Evolutionary conservation across 192 early-diverging fungal genomes (phyloP).

Genomic region (Podochytrium sp.): DNA sequence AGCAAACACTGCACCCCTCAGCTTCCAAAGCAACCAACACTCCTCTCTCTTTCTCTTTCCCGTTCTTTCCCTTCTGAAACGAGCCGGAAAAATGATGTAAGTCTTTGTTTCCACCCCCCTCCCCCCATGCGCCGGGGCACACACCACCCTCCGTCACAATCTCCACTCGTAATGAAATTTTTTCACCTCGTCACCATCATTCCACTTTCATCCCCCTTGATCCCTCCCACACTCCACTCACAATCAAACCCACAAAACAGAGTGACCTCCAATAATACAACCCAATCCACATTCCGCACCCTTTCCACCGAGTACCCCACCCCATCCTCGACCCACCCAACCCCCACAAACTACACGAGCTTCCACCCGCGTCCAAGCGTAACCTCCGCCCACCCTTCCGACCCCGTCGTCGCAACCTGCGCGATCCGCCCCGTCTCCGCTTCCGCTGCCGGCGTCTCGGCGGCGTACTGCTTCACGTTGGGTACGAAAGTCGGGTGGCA

Average conservation of each 20-base stretch:
- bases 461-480: conserved; percentile 38
- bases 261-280: conserved; percentile 30
- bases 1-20: background rate
- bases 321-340: background rate
- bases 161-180: background rate
- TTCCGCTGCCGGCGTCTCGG: conserved; percentile 17
- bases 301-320: background rate
- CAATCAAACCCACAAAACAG: conserved; percentile 4
- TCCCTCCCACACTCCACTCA: background rate
- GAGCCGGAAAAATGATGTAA: conserved; percentile 31
- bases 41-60: background rate
- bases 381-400: background rate
- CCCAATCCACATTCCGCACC: background rate
- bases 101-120: conserved; percentile 1
- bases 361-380: too few relatives aligned
- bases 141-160: too few relatives aligned
- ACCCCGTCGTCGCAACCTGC: conserved; percentile 30
- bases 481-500: conserved; percentile 39
- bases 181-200: too few relatives aligned
- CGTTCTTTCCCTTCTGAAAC: background rate
- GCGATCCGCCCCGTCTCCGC: background rate
- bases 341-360: background rate
- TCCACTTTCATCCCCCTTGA: background rate
- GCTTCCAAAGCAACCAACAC: background rate
- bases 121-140: background rate